A percentile compares a stretch with the other conserved stretches of the same genome.
phyloP scores from a whole-genome alignment of 306 rosid genomes.

The Malus fusca region DNA sequence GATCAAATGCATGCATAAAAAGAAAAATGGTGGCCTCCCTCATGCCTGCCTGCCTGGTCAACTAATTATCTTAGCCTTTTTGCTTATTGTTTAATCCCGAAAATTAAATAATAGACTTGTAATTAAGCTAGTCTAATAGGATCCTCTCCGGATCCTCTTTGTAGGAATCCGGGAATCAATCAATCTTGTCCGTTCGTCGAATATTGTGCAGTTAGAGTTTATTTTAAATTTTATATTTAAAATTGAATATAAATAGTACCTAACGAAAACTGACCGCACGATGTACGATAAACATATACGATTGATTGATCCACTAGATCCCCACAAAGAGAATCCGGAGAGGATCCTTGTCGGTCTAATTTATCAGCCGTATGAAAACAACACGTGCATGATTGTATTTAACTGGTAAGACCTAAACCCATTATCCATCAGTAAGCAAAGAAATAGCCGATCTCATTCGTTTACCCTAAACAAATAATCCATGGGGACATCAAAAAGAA shows the following conservation, averaged over 20 bases:
- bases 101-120: background rate
- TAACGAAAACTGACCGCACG: no score
- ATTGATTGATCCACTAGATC: no score
- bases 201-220: no score
- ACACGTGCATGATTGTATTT: background rate
- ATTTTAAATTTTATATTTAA: no score
- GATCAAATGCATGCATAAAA: background rate
- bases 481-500: background rate
- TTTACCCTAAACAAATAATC: background rate
- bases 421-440: background rate
- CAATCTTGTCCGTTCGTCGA: no score
- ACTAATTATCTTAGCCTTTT: background rate
- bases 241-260: no score
- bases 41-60: background rate
- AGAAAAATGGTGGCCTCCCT: background rate
- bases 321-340: no score
- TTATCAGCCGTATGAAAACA: background rate
- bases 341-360: background rate
- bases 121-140: background rate
- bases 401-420: background rate
- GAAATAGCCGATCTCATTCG: background rate
- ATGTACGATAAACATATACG: no score
- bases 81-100: background rate
- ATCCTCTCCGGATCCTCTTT: no score
- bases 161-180: no score